Conservation (phyloP, 164 flowering plant genomes). For the grape (Vitis vinifera) region ASM3070453v1 NC_081805.1:7852501-7853000, state of each 20-base stretch:
- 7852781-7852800: slow-evolving; percentile 77
- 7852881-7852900: slow-evolving; percentile 55
- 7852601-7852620: slow-evolving; percentile 52
- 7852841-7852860: slow-evolving; percentile 83
- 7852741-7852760: slow-evolving; percentile 91
- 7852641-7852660: slow-evolving; percentile 73
- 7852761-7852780: slow-evolving; percentile 62
- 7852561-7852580: slow-evolving; percentile 58
- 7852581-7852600: slow-evolving; percentile 34
- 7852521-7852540: slow-evolving; percentile 22
- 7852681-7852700: slow-evolving; percentile 49
- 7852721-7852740: slow-evolving; percentile 62
- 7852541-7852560: slow-evolving; percentile 15
- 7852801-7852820: slow-evolving; percentile 70
- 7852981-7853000: slow-evolving; percentile 46
- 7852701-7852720: slow-evolving; percentile 53
- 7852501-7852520: not conserved
- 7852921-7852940: slow-evolving; percentile 58
- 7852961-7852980: slow-evolving; percentile 52
- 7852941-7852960: slow-evolving; percentile 32
- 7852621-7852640: slow-evolving; percentile 54
- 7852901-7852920: slow-evolving; percentile 52
- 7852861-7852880: slow-evolving; percentile 67
- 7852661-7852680: slow-evolving; percentile 67
- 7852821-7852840: slow-evolving; percentile 57